Evolutionary conservation across 768 basidiomycete genomes (phyloP), one percentile per base, ranked within the genome.

Genomic region (Trichaptum fuscoviolaceum): DNA sequence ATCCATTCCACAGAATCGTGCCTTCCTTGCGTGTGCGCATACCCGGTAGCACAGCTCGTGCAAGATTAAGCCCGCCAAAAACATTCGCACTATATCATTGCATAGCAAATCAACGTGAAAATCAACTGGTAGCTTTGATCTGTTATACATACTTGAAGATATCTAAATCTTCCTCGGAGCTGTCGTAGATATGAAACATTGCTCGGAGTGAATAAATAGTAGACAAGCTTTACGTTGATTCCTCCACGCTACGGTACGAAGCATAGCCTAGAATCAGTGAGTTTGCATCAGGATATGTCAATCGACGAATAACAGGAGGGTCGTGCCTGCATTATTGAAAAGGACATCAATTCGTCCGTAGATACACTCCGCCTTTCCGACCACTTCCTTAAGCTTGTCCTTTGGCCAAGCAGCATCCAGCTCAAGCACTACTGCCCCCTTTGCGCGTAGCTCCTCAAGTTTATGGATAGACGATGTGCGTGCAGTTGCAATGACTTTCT

Each of bases 281-380:
- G 58, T 7, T 24, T 64, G 27, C 58, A 35, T 35, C 35, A 24
- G 35, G 36, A 12, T 52, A 25, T 65, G 30, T 12, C 6, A 15
- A 59, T 34, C n/a, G 52, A 57, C 2, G 15, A 12, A 15, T 6
- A 52, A 36, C 17, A 3, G 42, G 26, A 52, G n/a, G 10, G 9
- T 75, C 81, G 61, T 68, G 87, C 85, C 85, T 12, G 82, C 82
- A 67, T 82, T 82, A 65, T 83, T 83, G 18, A 84, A 79, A 0
- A 84, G 66, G 0, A 82, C 82, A 65, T 84, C 82, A 26, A 84
- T 68, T 35, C 74, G 72, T 0, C 81, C 81, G 67, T 84, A 71
- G 23, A 82, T 70, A 0, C 62, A 73, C 25, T 80, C 69, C 0
- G 80, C 80, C 63, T 76, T 71, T 66, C 75, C 71, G 0, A 81